Evolutionary conservation across 139 green algal genomes (phyloP).

Genomic region (Tetraselmis chui): DNA sequence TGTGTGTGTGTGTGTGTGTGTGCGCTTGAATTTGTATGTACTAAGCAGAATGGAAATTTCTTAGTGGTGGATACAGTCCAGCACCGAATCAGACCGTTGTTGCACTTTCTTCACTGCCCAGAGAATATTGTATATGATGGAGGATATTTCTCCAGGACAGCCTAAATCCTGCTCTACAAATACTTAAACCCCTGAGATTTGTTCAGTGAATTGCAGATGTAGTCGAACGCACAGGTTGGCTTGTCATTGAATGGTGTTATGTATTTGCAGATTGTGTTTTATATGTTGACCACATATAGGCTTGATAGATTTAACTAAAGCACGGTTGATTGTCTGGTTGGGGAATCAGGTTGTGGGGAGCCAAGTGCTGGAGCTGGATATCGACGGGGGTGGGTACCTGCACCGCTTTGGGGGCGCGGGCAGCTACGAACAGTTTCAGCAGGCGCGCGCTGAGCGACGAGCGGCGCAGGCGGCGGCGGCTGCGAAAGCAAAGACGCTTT

Average conservation of each 20-base stretch:
- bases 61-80: too few relatives aligned
- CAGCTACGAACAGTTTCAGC: conserved; percentile 46
- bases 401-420: conserved; percentile 52
- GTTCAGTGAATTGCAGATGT: too few relatives aligned
- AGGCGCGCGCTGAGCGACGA: conserved; percentile 41
- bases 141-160: background rate
- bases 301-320: too few relatives aligned
- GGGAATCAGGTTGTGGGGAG: conserved; percentile 59
- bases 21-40: background rate
- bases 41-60: conserved; percentile 5
- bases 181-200: conserved; percentile 6
- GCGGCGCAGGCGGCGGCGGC: conserved; percentile 42
- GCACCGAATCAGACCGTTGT: too few relatives aligned
- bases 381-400: conserved; percentile 33
- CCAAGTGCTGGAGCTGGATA: conserved; percentile 67
- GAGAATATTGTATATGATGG: too few relatives aligned
- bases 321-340: too few relatives aligned
- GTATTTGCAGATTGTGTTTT: too few relatives aligned
- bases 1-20: background rate
- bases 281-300: too few relatives aligned
- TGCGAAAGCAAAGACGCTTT: conserved; percentile 46
- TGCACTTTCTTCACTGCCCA: too few relatives aligned
- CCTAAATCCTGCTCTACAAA: background rate
- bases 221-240: too few relatives aligned
- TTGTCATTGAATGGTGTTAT: too few relatives aligned